A percentile compares a stretch with the other conserved stretches of the same genome.
These are phyloP conservation scores for Alliaria petiolata DNA, from an alignment of 345 rosid genomes.

Conservation along the genomic window DNA sequence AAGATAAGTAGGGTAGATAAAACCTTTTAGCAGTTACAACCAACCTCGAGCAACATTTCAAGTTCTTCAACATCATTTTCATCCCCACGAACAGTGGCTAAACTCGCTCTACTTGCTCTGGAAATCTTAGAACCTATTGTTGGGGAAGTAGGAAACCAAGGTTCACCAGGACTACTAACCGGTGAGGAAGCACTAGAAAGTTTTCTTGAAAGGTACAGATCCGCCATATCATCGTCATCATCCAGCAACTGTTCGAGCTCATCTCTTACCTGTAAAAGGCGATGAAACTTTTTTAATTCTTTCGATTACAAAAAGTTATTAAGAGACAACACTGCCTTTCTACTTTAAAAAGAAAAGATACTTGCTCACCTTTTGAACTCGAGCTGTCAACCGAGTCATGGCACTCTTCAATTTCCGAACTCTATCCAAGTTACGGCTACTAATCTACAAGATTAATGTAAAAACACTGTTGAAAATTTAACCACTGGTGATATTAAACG, in stretches of 20 bases:
- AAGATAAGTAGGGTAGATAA: neutral
- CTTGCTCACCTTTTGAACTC: conserved; percentile 80
- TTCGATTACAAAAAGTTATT: neutral
- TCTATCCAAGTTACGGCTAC: conserved; percentile 94
- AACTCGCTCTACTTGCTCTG: conserved; percentile 84
- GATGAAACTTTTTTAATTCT: neutral
- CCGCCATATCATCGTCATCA: conserved; percentile 99
- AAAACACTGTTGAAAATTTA: neutral
- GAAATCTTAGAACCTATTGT: conserved; percentile 90
- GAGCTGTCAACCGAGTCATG: conserved; percentile 90
- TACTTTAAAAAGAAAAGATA: neutral
- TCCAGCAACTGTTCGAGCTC: conserved; percentile 92
- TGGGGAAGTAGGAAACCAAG: conserved; percentile 83
- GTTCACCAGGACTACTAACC: conserved; percentile 62
- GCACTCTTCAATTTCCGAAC: conserved; percentile 97
- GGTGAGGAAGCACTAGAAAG: conserved; percentile 65
- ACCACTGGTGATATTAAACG: neutral
- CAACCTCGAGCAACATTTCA: conserved; percentile 97
- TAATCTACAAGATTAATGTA: conserved; percentile 48
- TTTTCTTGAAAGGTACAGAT: conserved; percentile 91
- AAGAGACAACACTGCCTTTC: neutral
- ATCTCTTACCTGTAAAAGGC: conserved; percentile 70
- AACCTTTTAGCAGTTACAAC: neutral
- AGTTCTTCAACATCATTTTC: conserved; percentile 99
- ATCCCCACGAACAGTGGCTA: conserved; percentile 76